phyloP scores from a whole-genome alignment of 257 asterid species.

The Ligustrum vulgare region DNA sequence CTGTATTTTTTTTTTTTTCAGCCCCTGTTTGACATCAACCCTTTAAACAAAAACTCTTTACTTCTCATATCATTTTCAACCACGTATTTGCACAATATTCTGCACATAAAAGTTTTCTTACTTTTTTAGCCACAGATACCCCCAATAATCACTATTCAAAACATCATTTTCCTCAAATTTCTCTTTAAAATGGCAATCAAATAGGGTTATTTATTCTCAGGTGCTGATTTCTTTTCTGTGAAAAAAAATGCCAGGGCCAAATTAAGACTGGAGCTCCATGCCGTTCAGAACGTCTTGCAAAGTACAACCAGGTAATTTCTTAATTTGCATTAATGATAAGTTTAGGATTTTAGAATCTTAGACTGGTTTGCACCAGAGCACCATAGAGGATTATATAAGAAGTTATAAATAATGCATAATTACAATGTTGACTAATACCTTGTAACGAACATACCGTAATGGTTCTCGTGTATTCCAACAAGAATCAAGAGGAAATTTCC shows the following conservation, averaged over 20 bases:
- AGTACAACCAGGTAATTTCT: constrained; percentile 99
- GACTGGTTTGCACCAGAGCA: not conserved
- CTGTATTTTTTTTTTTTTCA: no score
- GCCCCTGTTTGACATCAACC: no score
- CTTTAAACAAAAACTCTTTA: no score
- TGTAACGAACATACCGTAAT: not conserved
- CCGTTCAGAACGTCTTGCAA: constrained; percentile 96
- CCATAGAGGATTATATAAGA: not conserved
- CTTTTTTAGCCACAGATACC: no score
- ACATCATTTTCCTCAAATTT: no score
- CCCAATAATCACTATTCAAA: no score
- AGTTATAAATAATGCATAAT: no score
- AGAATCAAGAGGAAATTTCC: not conserved
- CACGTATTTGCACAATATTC: no score
- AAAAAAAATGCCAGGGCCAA: constrained; percentile 67
- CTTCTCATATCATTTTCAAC: not conserved
- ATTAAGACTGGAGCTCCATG: constrained; percentile 99
- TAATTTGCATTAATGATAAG: not conserved
- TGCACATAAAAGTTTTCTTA: no score
- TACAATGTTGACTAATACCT: not conserved
- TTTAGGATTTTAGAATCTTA: no score
- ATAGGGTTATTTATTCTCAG: no score
- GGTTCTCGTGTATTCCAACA: not conserved
- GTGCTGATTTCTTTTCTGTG: constrained; percentile 14
- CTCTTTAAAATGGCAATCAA: no score